Conservation (phyloP, 345 rosid species). For the Sisymbrium altissimum region DNA sequence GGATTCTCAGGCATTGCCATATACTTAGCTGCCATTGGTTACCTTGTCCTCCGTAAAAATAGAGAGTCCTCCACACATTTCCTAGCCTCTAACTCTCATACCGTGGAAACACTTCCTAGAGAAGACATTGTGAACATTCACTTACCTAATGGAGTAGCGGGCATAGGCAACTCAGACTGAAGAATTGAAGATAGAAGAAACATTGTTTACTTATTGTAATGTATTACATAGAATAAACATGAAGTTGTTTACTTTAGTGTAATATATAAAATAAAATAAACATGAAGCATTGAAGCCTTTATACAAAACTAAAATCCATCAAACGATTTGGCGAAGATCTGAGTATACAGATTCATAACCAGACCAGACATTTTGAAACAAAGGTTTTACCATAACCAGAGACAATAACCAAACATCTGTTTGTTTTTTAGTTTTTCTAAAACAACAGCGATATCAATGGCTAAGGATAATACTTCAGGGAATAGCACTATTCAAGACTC, state of each 20-base stretch:
- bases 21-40: conserved; percentile 64
- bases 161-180: conserved; percentile 23
- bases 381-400: conserved; percentile 21
- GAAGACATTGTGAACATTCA: conserved; percentile 74
- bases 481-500: conserved; percentile 13
- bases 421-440: background rate
- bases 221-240: background rate
- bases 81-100: conserved; percentile 37
- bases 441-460: background rate
- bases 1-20: conserved; percentile 59
- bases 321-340: conserved; percentile 2
- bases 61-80: conserved; percentile 41
- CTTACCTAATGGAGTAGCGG: conserved; percentile 48
- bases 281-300: background rate
- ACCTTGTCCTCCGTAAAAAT: conserved; percentile 67
- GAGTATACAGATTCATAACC: conserved; percentile 12
- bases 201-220: conserved; percentile 1
- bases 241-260: conserved; percentile 5
- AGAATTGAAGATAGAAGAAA: background rate
- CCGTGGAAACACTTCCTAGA: conserved; percentile 40
- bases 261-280: conserved; percentile 1
- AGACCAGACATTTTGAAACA: conserved; percentile 7
- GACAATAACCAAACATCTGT: conserved; percentile 1
- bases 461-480: background rate
- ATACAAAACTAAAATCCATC: conserved; percentile 19